phyloP scores from a whole-genome alignment of 805 yeast species.

The Hanseniaspora pseudoguilliermondii region DNA sequence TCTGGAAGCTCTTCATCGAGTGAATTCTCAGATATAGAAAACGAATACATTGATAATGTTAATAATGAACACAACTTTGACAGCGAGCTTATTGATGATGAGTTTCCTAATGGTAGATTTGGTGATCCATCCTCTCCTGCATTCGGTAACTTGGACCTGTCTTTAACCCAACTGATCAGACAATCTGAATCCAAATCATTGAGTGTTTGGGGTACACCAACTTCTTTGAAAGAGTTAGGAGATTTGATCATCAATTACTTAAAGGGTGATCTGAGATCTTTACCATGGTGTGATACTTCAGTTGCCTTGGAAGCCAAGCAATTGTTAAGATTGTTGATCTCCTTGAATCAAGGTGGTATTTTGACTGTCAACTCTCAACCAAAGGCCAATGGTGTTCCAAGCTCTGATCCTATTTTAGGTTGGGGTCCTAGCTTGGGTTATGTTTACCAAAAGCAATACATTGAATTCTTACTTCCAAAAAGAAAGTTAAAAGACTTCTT shows the following conservation, averaged over 20 bases:
- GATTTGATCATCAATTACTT: conserved; percentile 56
- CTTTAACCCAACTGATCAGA: conserved; percentile 66
- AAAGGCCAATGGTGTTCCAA: conserved; percentile 65
- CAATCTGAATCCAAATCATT: conserved; percentile 69
- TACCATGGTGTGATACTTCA: conserved; percentile 95
- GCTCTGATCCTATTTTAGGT: conserved; percentile 62
- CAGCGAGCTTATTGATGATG: conserved; percentile 45
- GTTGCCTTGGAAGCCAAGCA: conserved; percentile 60
- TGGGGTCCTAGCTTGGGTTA: conserved; percentile 95
- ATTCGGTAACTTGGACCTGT: conserved; percentile 76
- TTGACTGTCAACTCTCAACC: conserved; percentile 90
- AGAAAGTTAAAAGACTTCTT: conserved; percentile 29
- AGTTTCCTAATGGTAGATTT: conserved; percentile 97
- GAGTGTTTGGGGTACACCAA: conserved; percentile 83
- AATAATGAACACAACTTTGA: conserved; percentile 11
- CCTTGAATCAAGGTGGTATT: conserved; percentile 54
- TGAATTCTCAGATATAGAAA: conserved; percentile 2
- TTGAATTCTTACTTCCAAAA: conserved; percentile 71
- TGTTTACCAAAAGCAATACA: conserved; percentile 86
- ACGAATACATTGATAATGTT: background rate
- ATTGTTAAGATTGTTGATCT: conserved; percentile 45
- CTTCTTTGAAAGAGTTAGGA: conserved; percentile 44
- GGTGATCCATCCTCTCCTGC: conserved; percentile 98
- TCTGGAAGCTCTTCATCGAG: conserved; percentile 2
- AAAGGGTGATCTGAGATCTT: conserved; percentile 52